Base-by-base conservation (phyloP, 2,329 filamentous ascomycete species). In the Cladophialophora bantiana region DNA sequence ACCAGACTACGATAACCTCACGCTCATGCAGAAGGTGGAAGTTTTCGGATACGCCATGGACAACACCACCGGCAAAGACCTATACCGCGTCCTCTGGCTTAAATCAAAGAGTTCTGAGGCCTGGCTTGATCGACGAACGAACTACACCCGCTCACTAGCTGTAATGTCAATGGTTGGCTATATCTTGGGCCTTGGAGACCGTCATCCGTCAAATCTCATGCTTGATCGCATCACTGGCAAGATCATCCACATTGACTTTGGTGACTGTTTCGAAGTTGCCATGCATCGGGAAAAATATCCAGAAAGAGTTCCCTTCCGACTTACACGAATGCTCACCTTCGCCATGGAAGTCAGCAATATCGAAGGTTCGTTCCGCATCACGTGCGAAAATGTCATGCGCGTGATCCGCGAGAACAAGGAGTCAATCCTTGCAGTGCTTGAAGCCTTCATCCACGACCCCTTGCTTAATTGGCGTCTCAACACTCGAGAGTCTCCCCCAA, bases 101-200 rank as follows among this genome's bases (percentile, higher is more conserved):
- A 99, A 99, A 87, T 97, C 93, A 76, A 97, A 97, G 84, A 96
- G 92, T 68, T 97, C 94, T 0, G 95, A 99, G 79, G 91, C 94
- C 1, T 99, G 95, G 95, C 88, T 99, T 38, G 95, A 98, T 79
- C 88, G 95, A 52, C 90, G 95, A 61, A 99, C 96, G n/a, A 99
- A 97, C 77, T 99, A 99, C 81, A 99, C 95, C 18, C 90, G 95
- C 65, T 98, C 94, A 1, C 85, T 99, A 1, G 95, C 93, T 73
- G 95, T 99, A 74, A 99, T 99, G 95, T 97, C 93, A n/a, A 99
- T 99, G 93, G 95, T 98, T n/a, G 95, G 95, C 70, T 99, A 99
- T 79, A 98, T 99, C 71, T 88, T 99, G 26, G 96, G 95, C 67
- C 84, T 99, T 13, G 95, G 95, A 62, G 95, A 99, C 81, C 90